Conservation (phyloP, 371 early-diverging fungal genomes). For the Mucor saturninus region DNA sequence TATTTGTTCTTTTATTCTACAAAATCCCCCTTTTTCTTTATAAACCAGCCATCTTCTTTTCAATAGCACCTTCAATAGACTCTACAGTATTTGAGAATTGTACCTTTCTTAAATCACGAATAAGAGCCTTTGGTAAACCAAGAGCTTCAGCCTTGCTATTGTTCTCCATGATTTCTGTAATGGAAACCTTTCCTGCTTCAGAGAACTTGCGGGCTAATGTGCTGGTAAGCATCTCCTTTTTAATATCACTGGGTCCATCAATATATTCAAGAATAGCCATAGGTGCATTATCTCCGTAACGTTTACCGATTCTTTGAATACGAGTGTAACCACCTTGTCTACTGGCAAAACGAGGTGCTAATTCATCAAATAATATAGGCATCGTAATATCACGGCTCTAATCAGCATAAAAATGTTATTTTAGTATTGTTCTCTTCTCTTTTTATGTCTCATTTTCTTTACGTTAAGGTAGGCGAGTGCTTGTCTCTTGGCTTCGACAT, state of each 20-base stretch:
- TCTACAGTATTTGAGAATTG: constrained; percentile 43
- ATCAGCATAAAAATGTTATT: neutral
- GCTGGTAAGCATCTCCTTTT: constrained; percentile 57
- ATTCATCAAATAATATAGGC: constrained; percentile 84
- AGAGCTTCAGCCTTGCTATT: constrained; percentile 24
- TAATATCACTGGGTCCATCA: constrained; percentile 66
- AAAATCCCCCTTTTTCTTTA: constrained; percentile 8
- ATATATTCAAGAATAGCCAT: constrained; percentile 91
- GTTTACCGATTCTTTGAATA: constrained; percentile 79
- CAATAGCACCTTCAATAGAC: constrained; percentile 32
- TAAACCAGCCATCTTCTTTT: constrained; percentile 33
- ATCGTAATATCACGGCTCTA: constrained; percentile 74
- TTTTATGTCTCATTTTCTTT: constrained; percentile 10
- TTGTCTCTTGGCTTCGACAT: constrained; percentile 62
- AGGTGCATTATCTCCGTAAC: constrained; percentile 88
- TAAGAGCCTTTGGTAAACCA: constrained; percentile 37
- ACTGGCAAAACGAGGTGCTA: constrained; percentile 82
- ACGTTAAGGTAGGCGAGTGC: constrained; percentile 69
- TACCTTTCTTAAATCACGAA: constrained; percentile 50
- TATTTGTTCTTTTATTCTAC: neutral
- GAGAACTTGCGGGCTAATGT: constrained; percentile 45
- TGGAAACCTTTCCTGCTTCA: constrained; percentile 22
- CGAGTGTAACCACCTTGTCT: constrained; percentile 93
- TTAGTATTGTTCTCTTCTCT: neutral
- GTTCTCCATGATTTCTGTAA: constrained; percentile 35